A percentile compares a stretch with the other conserved stretches of the same genome.
phyloP scores from a whole-genome alignment of 140 eudicot species.

The Artemisia princeps region DNA sequence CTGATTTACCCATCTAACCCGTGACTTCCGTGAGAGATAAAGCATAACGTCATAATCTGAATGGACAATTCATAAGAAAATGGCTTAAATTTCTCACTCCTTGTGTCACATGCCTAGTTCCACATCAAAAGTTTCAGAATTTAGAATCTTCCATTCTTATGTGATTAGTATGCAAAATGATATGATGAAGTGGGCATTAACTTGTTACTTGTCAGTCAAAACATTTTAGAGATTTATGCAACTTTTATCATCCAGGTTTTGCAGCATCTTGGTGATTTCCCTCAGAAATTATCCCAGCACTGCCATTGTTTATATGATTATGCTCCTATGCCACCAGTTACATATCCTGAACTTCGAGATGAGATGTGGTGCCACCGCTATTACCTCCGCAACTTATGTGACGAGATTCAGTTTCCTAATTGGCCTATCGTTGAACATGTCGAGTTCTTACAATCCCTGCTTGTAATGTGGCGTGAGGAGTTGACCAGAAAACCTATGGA shows the following conservation, averaged over 20 bases:
- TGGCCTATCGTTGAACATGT: constrained; percentile 99
- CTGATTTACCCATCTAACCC: too few species aligned
- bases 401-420: constrained; percentile 82
- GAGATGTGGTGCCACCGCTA: constrained; percentile 99
- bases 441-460: constrained; percentile 86
- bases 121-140: constrained; percentile 1
- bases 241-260: constrained; percentile 53
- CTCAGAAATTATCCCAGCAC: constrained; percentile 91
- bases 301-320: constrained; percentile 88
- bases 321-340: constrained; percentile 99
- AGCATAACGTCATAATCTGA: too few species aligned
- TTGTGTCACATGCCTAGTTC: too few species aligned
- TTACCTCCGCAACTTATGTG: constrained; percentile 86
- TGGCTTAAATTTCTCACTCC: too few species aligned
- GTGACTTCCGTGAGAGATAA: too few species aligned
- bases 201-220: constrained; percentile 7
- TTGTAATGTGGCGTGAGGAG: constrained; percentile 99
- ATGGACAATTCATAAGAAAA: too few species aligned
- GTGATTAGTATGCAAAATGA: background rate
- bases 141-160: background rate
- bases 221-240: constrained; percentile 14
- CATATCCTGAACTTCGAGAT: constrained; percentile 87
- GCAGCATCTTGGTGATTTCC: constrained; percentile 98
- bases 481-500: constrained; percentile 97
- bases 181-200: background rate